A percentile compares a stretch with the other conserved stretches of the same genome.
Conservation (phyloP, 805 yeast species). For the Priceomyces haplophilus region DNA sequence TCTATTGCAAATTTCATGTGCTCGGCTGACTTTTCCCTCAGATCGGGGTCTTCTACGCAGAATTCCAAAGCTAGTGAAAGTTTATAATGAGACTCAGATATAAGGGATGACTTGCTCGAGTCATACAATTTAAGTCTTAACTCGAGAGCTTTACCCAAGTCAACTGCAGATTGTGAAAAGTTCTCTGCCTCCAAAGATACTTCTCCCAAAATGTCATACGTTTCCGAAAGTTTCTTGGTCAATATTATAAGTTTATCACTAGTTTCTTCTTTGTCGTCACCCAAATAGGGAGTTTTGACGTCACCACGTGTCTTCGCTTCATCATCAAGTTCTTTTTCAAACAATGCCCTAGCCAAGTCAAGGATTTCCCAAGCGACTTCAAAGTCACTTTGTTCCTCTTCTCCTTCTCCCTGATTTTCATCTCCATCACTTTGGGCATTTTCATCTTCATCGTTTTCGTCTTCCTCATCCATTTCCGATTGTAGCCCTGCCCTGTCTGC, state of each 20-base stretch:
- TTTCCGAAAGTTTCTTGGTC: constrained; percentile 61
- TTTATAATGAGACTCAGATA: constrained; percentile 80
- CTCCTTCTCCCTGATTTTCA: constrained; percentile 20
- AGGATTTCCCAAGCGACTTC: constrained; percentile 87
- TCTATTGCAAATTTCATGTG: constrained; percentile 53
- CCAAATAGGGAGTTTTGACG: constrained; percentile 25
- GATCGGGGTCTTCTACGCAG: constrained; percentile 47
- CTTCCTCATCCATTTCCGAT: constrained; percentile 43
- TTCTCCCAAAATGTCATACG: constrained; percentile 81
- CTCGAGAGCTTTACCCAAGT: constrained; percentile 57
- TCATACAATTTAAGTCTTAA: constrained; percentile 51
- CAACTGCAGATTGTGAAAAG: constrained; percentile 72
- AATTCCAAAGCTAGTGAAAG: constrained; percentile 77
- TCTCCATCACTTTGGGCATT: constrained; percentile 10
- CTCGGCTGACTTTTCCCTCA: constrained; percentile 50
- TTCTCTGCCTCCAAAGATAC: constrained; percentile 87
- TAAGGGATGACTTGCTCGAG: constrained; percentile 49
- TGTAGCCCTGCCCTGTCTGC: constrained; percentile 47
- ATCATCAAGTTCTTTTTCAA: constrained; percentile 42
- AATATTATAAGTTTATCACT: constrained; percentile 32
- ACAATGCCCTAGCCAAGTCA: constrained; percentile 71
- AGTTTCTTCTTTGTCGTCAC: constrained; percentile 28
- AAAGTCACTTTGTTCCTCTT: constrained; percentile 62
- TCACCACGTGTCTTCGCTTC: constrained; percentile 2
- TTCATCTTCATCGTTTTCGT: constrained; percentile 22